Percentiles rank a stretch among this genome's conserved stretches.
These are phyloP conservation scores for Fusarium robinianum DNA, from an alignment of 2,329 filamentous ascomycete genomes.

Conservation along the genomic window DNA sequence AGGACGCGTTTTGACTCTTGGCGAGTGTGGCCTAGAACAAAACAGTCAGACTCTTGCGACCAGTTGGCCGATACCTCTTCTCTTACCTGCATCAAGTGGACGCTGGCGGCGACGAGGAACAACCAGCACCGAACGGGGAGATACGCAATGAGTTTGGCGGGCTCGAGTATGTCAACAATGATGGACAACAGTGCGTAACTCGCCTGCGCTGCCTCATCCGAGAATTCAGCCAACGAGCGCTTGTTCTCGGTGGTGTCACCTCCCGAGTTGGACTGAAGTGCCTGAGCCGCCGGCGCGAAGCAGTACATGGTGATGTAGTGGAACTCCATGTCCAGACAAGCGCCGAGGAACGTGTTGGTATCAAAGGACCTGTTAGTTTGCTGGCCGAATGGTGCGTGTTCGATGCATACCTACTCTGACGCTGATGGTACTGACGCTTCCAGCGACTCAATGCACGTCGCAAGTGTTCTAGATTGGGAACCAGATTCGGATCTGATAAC, in stretches of 20 bases:
- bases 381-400: not conserved
- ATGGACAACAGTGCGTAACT: slow-evolving; percentile 14
- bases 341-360: slow-evolving; percentile 6
- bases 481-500: slow-evolving; percentile 1
- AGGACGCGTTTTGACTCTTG: slow-evolving; percentile 4
- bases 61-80: too few species aligned
- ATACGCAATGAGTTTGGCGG: slow-evolving; percentile 3
- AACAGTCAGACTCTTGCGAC: not conserved
- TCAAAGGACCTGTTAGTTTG: not conserved
- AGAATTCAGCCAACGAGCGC: slow-evolving; percentile 1
- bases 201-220: slow-evolving; percentile 11
- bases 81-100: slow-evolving; percentile 18
- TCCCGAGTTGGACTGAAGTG: not conserved
- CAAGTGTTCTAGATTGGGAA: slow-evolving; percentile 14
- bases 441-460: slow-evolving; percentile 10
- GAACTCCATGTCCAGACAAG: slow-evolving; percentile 18
- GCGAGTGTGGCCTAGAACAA: slow-evolving; percentile 10
- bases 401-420: slow-evolving; percentile 1
- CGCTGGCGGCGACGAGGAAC: slow-evolving; percentile 19
- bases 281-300: slow-evolving; percentile 13
- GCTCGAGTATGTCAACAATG: slow-evolving; percentile 10
- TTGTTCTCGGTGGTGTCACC: not conserved
- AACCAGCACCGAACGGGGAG: slow-evolving; percentile 22
- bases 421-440: slow-evolving; percentile 14
- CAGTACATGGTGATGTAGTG: slow-evolving; percentile 19